phyloP scores from a whole-genome alignment of 2,329 filamentous ascomycete genomes.

The Neurospora crassa region DNA sequence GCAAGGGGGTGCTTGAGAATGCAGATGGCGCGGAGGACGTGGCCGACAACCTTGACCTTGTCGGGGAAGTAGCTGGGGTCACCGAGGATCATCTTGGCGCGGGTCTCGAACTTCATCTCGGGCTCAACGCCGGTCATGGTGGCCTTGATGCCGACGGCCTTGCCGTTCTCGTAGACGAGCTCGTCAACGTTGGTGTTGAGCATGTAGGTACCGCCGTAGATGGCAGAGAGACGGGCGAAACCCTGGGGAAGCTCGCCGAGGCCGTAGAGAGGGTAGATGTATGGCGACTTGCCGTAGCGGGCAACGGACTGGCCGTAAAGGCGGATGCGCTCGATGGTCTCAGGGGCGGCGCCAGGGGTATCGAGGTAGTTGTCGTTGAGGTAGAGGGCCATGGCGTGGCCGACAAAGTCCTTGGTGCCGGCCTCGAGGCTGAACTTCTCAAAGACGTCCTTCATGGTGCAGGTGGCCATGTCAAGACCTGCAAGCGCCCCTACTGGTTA shows the following conservation, averaged over 20 bases:
- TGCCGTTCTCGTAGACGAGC: conserved; percentile 71
- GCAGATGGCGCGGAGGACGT: conserved; percentile 93
- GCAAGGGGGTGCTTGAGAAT: conserved; percentile 92
- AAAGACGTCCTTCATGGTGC: conserved; percentile 97
- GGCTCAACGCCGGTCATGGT: conserved; percentile 81
- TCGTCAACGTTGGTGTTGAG: conserved; percentile 93
- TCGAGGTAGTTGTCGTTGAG: conserved; percentile 81
- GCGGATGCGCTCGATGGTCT: conserved; percentile 83
- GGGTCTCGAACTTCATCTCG: conserved; percentile 92
- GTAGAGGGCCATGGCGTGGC: conserved; percentile 96
- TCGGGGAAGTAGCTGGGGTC: conserved; percentile 94
- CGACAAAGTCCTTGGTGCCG: conserved; percentile 87
- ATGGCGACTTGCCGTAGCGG: conserved; percentile 94
- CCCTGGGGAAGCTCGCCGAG: conserved; percentile 95
- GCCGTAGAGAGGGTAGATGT: conserved; percentile 98
- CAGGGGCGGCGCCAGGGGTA: conserved; percentile 61
- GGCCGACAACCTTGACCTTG: conserved; percentile 80
- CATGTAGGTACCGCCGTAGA: conserved; percentile 99
- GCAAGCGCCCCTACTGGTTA: conserved; percentile 1
- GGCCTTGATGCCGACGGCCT: conserved; percentile 92
- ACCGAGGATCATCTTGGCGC: conserved; percentile 89
- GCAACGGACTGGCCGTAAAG: conserved; percentile 97
- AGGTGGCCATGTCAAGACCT: conserved; percentile 71
- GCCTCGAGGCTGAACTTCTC: conserved; percentile 94
- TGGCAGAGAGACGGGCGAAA: conserved; percentile 92